Evolutionary conservation across 768 basidiomycete species (phyloP).

Genomic region (Auriscalpium orientale): DNA sequence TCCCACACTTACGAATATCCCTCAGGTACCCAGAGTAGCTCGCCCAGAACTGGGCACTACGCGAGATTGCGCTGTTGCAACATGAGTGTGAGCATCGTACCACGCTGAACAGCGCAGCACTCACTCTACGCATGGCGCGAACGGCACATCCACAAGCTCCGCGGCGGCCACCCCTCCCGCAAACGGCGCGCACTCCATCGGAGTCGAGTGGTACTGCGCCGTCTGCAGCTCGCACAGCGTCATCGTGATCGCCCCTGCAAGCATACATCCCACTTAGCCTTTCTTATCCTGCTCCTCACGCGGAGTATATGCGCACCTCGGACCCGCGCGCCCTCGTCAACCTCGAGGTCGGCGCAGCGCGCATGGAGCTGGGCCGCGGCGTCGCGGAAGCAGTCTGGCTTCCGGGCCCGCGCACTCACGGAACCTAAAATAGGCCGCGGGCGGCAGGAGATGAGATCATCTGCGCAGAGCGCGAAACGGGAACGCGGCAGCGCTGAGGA

Average conservation of each 20-base stretch:
- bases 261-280: not conserved
- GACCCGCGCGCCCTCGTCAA: constrained; percentile 11
- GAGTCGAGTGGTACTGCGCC: constrained; percentile 9
- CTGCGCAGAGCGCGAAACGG: not conserved
- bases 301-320: constrained; percentile 4
- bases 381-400: constrained; percentile 15
- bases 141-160: not conserved
- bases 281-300: not conserved
- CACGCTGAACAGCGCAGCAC: not conserved
- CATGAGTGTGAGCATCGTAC: not conserved
- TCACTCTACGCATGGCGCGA: constrained; percentile 14
- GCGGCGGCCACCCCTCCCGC: not conserved
- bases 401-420: not conserved
- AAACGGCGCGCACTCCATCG: constrained; percentile 13
- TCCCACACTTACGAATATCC: constrained; percentile 11
- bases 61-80: constrained; percentile 10
- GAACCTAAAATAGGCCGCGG: not conserved
- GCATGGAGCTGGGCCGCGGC: constrained; percentile 9
- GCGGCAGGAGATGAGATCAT: not conserved
- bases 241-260: constrained; percentile 13
- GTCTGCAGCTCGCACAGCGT: constrained; percentile 16
- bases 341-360: constrained; percentile 11
- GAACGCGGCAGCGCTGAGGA: not conserved
- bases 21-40: constrained; percentile 16
- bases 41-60: constrained; percentile 16